Conservation (phyloP, 2,329 filamentous ascomycete genomes). For the Venturia effusa region DNA sequence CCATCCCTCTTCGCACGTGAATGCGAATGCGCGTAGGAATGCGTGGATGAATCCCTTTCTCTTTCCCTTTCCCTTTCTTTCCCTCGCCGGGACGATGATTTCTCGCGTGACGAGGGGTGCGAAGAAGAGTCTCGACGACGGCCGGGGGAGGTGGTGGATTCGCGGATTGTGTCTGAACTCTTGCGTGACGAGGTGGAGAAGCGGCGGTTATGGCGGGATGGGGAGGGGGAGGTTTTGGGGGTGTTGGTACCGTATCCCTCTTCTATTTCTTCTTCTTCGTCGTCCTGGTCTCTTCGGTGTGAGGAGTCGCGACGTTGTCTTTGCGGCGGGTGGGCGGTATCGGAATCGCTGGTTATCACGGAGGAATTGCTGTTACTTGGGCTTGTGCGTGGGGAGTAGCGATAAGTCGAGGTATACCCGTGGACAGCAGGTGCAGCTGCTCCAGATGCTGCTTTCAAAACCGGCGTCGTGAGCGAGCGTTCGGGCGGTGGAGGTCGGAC, state of each 20-base stretch:
- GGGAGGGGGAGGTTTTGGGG: neutral
- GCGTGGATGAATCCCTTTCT: neutral
- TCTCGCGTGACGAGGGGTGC: neutral
- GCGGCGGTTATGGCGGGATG: neutral
- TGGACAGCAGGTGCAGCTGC: neutral
- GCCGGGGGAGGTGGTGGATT: neutral
- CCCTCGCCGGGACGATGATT: neutral
- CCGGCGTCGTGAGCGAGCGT: neutral
- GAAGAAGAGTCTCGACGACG: neutral
- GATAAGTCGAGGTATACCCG: neutral
- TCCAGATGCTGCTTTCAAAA: neutral
- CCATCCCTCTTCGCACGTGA: no score
- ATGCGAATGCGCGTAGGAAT: no score
- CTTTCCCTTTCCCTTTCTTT: no score
- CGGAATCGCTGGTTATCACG: neutral
- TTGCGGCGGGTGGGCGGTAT: neutral
- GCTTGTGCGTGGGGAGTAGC: neutral
- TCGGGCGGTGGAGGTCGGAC: neutral
- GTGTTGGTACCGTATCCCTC: no score
- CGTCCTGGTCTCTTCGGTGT: neutral
- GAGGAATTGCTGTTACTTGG: neutral
- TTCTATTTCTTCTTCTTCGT: neutral
- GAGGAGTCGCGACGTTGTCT: neutral
- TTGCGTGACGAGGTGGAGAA: neutral
- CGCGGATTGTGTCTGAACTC: neutral